Evolutionary conservation across 2,329 filamentous ascomycete species (phyloP).

Genomic region (Sporothrix phasma): DNA sequence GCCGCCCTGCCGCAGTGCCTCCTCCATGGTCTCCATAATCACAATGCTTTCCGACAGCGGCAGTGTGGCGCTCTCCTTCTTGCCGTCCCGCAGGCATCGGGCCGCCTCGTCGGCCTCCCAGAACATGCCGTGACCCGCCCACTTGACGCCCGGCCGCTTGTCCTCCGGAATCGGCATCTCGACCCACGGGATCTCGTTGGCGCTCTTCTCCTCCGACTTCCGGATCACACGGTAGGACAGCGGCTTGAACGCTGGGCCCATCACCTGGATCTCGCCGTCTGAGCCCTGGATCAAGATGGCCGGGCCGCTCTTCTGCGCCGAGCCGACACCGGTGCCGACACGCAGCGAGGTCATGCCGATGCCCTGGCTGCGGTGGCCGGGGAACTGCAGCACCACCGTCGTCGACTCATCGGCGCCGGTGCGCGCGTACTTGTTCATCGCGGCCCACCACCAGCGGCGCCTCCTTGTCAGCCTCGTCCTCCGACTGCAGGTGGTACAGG

Average conservation of each 20-base stretch:
- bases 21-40: slow-evolving; percentile 68
- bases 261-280: slow-evolving; percentile 72
- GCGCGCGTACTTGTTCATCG: slow-evolving; percentile 56
- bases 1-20: slow-evolving; percentile 42
- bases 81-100: slow-evolving; percentile 56
- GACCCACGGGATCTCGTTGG: slow-evolving; percentile 33
- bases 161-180: slow-evolving; percentile 46
- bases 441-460: slow-evolving; percentile 56
- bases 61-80: slow-evolving; percentile 61
- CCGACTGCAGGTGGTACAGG: slow-evolving; percentile 67
- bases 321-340: slow-evolving; percentile 50
- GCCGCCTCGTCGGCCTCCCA: slow-evolving; percentile 37
- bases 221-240: slow-evolving; percentile 54
- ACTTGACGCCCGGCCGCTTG: slow-evolving; percentile 26
- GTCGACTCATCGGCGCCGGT: slow-evolving; percentile 71
- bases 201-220: slow-evolving; percentile 25
- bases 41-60: slow-evolving; percentile 67
- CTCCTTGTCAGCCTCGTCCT: slow-evolving; percentile 43
- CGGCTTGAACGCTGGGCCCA: slow-evolving; percentile 61
- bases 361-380: slow-evolving; percentile 56
- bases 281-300: slow-evolving; percentile 72
- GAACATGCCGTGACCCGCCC: slow-evolving; percentile 71
- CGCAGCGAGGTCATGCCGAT: slow-evolving; percentile 60
- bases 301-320: slow-evolving; percentile 41
- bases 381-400: slow-evolving; percentile 69